Evolutionary conservation across 2,329 filamentous ascomycete species (phyloP).

Genomic region (Teratosphaeria pseudoeucalypti): DNA sequence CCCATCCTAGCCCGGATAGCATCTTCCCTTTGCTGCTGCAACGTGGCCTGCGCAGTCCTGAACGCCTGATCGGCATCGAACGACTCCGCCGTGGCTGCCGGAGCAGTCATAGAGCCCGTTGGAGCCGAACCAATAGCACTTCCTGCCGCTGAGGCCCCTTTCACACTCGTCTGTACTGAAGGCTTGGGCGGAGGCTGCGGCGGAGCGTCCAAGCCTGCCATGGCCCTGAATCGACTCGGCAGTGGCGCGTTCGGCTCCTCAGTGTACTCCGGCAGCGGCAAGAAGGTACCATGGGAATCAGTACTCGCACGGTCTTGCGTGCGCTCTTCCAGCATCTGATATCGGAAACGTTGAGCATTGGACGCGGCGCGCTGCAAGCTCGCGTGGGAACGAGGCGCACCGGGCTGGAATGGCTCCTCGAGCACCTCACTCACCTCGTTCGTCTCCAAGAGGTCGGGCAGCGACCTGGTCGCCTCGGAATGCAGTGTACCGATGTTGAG

Average conservation of each 20-base stretch:
- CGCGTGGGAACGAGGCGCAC: constrained; percentile 23
- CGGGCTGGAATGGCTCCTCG: constrained; percentile 26
- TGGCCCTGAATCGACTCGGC: constrained; percentile 25
- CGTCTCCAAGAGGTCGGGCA: constrained; percentile 25
- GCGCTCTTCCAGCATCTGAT: constrained; percentile 47
- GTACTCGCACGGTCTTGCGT: constrained; percentile 32
- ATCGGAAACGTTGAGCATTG: constrained; percentile 59
- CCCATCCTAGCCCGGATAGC: constrained; percentile 7
- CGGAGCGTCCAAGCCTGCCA: constrained; percentile 27
- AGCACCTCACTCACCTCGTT: constrained; percentile 13
- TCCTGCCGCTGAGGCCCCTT: neutral
- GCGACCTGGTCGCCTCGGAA: constrained; percentile 17
- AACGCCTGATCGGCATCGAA: constrained; percentile 20
- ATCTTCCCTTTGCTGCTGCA: constrained; percentile 3
- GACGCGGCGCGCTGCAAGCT: constrained; percentile 36
- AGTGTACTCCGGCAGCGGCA: constrained; percentile 68
- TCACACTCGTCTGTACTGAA: constrained; percentile 2
- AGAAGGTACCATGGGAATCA: constrained; percentile 73
- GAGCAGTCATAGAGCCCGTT: constrained; percentile 3
- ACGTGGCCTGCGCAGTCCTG: constrained; percentile 4
- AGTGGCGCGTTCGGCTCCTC: constrained; percentile 41
- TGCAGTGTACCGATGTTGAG: constrained; percentile 17
- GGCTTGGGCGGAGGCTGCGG: constrained; percentile 6
- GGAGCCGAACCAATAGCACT: neutral
- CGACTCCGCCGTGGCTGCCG: constrained; percentile 7